These are phyloP conservation scores for Trichoderma breve DNA, from an alignment of 2,329 filamentous ascomycete species.

Conservation along the genomic window DNA sequence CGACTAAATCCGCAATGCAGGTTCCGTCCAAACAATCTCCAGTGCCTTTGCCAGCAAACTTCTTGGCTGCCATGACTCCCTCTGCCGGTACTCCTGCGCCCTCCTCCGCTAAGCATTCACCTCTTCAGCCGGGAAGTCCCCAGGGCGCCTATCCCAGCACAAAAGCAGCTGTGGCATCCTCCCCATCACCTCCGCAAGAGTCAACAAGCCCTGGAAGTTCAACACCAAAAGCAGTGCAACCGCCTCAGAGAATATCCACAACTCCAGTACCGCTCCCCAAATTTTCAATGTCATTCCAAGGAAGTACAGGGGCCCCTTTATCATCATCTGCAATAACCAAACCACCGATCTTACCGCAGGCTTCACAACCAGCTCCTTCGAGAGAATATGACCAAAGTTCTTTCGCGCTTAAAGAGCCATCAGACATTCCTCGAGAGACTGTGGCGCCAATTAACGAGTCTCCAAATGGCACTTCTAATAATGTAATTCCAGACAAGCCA, in stretches of 20 bases:
- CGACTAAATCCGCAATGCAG: constrained; percentile 33
- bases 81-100: constrained; percentile 25
- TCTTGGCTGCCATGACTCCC: constrained; percentile 41
- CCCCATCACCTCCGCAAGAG: neutral
- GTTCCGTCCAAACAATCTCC: constrained; percentile 43
- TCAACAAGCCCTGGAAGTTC: neutral
- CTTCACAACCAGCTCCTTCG: neutral
- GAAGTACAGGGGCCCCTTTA: neutral
- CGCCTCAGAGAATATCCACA: constrained; percentile 25
- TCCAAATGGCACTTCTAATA: neutral
- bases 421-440: neutral
- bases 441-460: neutral
- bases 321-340: neutral
- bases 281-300: constrained; percentile 21
- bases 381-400: neutral
- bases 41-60: constrained; percentile 44
- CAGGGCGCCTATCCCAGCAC: constrained; percentile 11
- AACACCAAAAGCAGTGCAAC: neutral
- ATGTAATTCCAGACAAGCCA: neutral
- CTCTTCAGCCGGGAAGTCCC: constrained; percentile 17
- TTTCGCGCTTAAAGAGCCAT: neutral
- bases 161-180: constrained; percentile 15
- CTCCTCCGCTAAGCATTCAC: constrained; percentile 21
- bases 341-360: constrained; percentile 1
- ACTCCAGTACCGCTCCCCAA: constrained; percentile 36